phyloP scores from a whole-genome alignment of 305 asterid species.

The Fraxinus angustifolia region DNA sequence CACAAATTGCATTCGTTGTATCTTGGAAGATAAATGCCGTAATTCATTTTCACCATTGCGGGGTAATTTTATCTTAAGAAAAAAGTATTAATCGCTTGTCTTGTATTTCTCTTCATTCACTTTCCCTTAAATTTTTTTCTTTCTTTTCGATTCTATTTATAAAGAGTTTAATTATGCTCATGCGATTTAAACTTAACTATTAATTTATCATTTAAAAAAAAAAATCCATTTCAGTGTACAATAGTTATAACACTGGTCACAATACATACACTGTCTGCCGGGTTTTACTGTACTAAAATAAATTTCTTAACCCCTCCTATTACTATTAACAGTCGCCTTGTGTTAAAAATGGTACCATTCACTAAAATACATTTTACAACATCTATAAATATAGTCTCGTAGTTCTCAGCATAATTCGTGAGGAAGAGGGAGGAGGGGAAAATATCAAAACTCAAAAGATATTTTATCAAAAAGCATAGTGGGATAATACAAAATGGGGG shows the following conservation, averaged over 20 bases:
- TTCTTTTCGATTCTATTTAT: too few relatives aligned
- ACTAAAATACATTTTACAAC: background rate
- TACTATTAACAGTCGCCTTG: background rate
- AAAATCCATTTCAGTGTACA: too few relatives aligned
- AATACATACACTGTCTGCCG: background rate
- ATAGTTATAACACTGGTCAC: background rate
- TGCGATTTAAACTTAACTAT: too few relatives aligned
- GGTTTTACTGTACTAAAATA: background rate
- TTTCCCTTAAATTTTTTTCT: too few relatives aligned
- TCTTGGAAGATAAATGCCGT: too few relatives aligned
- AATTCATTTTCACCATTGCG: too few relatives aligned
- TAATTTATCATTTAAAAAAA: too few relatives aligned
- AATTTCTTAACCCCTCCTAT: background rate
- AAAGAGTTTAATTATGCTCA: too few relatives aligned
- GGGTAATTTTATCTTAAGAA: too few relatives aligned
- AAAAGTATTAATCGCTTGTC: too few relatives aligned
- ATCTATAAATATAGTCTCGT: background rate
- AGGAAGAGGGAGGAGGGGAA: background rate
- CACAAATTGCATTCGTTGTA: too few relatives aligned
- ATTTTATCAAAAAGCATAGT: background rate
- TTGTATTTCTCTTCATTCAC: too few relatives aligned
- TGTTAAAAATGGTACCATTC: background rate
- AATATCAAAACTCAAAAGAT: background rate
- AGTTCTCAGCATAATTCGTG: background rate
- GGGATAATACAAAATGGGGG: background rate